phyloP scores from a whole-genome alignment of 768 basidiomycete species.

The Psilocybe sp. region DNA sequence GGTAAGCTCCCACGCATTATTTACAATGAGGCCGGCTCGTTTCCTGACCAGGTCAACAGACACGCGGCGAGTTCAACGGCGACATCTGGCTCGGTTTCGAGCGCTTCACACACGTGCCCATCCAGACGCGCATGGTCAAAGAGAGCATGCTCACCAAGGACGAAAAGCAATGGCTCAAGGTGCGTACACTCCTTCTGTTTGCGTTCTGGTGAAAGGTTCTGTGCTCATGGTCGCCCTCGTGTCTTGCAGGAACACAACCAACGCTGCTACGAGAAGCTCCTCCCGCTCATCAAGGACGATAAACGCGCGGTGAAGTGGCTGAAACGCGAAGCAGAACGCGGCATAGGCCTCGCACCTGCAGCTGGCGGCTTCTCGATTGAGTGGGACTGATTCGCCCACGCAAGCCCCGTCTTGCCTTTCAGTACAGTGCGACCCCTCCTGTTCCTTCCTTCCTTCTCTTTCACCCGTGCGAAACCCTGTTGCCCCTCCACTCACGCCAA shows the following conservation, averaged over 20 bases:
- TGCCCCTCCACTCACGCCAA: neutral
- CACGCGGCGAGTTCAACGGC: constrained; percentile 68
- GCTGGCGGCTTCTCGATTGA: constrained; percentile 76
- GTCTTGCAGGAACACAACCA: constrained; percentile 74
- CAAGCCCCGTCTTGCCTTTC: neutral
- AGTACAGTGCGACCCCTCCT: constrained; percentile 2
- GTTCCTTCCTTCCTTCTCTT: neutral
- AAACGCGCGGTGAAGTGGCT: constrained; percentile 82
- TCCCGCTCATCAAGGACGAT: constrained; percentile 69
- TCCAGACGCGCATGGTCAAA: constrained; percentile 88
- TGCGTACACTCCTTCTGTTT: constrained; percentile 24
- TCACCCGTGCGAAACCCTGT: constrained; percentile 3
- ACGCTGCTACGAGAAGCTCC: constrained; percentile 60
- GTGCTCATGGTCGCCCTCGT: neutral
- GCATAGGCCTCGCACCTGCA: constrained; percentile 67
- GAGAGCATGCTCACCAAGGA: constrained; percentile 79
- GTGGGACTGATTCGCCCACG: constrained; percentile 57
- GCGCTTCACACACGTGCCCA: constrained; percentile 91
- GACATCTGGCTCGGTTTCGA: constrained; percentile 88
- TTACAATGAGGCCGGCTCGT: constrained; percentile 2
- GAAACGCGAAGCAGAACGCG: constrained; percentile 69
- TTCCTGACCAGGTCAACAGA: constrained; percentile 36
- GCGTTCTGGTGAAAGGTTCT: neutral
- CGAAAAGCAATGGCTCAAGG: constrained; percentile 86
- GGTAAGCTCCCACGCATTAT: constrained; percentile 29